A percentile compares a stretch with the other conserved stretches of the same genome.
Evolutionary conservation across 2,329 filamentous ascomycete species (phyloP).

Genomic region (Zymoseptoria pseudotritici): DNA sequence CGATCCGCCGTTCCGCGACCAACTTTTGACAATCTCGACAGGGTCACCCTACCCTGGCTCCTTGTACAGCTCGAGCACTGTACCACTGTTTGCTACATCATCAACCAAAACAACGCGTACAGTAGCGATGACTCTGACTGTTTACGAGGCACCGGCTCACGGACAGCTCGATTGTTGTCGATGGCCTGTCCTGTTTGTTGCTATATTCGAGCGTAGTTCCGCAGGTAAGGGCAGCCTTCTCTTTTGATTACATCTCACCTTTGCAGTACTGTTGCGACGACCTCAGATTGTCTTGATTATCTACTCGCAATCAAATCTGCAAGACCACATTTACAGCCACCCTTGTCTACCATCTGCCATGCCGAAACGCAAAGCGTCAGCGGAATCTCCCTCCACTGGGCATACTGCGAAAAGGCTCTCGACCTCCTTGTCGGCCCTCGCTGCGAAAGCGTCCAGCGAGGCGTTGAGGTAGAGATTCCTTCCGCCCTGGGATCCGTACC

Average conservation of each 20-base stretch:
- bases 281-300: not conserved
- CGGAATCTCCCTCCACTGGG: conserved; percentile 2
- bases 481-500: too few species aligned
- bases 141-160: not conserved
- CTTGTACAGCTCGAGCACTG: not conserved
- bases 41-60: not conserved
- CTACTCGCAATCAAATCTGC: not conserved
- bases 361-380: conserved; percentile 8
- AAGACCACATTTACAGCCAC: not conserved
- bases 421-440: conserved; percentile 9
- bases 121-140: not conserved
- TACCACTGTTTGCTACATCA: not conserved
- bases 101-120: not conserved
- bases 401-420: conserved; percentile 6
- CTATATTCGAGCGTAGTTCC: not conserved
- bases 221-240: not conserved
- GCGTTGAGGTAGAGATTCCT: conserved; percentile 1
- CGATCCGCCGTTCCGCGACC: not conserved
- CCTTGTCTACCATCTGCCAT: not conserved
- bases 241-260: not conserved
- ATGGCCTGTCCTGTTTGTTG: not conserved
- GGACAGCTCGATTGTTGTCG: not conserved
- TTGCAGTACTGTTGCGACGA: not conserved
- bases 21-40: not conserved
- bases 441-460: conserved; percentile 9